Evolutionary conservation across 352 stramenopile genomes (phyloP).

Genomic region (Sclerospora graminicola): DNA sequence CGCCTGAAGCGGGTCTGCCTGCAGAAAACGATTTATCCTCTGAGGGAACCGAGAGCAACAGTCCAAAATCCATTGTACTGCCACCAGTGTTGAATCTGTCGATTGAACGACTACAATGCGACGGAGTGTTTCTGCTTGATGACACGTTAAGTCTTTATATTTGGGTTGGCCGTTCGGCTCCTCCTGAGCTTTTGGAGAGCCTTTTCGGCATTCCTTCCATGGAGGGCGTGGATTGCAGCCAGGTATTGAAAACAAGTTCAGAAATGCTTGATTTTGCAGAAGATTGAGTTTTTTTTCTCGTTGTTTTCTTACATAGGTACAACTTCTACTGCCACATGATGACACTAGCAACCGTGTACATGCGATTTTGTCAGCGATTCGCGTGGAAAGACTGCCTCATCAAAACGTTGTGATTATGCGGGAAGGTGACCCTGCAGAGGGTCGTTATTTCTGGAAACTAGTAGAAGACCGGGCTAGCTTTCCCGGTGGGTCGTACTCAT

Average conservation of each 20-base stretch:
- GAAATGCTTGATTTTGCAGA: background rate
- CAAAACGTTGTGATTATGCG: constrained; percentile 87
- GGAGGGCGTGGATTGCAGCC: constrained; percentile 89
- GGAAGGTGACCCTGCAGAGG: constrained; percentile 90
- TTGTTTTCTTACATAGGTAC: constrained; percentile 28
- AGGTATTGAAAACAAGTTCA: constrained; percentile 24
- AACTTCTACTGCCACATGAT: constrained; percentile 75
- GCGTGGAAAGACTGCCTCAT: constrained; percentile 79
- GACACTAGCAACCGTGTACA: constrained; percentile 79
- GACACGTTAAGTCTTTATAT: constrained; percentile 94
- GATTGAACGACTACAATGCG: constrained; percentile 87
- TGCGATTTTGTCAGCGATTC: constrained; percentile 83
- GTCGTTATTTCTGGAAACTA: constrained; percentile 94
- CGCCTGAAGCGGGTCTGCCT: constrained; percentile 75
- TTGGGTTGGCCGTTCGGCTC: constrained; percentile 90
- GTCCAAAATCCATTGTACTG: constrained; percentile 60
- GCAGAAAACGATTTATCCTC: constrained; percentile 29
- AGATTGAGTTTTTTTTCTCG: constrained; percentile 17
- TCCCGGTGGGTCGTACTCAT: constrained; percentile 94
- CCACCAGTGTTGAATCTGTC: constrained; percentile 91
- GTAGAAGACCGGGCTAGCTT: constrained; percentile 98
- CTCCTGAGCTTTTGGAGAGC: constrained; percentile 79
- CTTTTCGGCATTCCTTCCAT: constrained; percentile 93
- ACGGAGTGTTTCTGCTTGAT: constrained; percentile 96
- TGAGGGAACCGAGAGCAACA: constrained; percentile 10